Conservation (phyloP, 331 rosid species). For the Pyracantha coccinea region DNA sequence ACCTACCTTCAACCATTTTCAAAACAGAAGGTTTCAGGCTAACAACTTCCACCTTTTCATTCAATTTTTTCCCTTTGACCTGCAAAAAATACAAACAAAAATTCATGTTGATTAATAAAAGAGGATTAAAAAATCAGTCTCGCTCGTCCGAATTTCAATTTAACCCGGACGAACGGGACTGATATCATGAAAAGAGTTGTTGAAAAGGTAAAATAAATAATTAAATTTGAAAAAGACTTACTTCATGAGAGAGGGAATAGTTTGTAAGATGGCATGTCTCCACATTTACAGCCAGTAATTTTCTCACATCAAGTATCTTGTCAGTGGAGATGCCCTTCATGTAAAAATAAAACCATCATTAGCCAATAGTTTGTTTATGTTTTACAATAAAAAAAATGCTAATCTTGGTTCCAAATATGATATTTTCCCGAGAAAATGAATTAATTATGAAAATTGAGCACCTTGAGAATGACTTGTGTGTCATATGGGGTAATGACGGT, state of each 20-base stretch:
- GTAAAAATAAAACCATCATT: neutral
- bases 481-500: constrained; percentile 61
- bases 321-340: constrained; percentile 82
- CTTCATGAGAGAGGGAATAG: constrained; percentile 85
- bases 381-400: neutral
- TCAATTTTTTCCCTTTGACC: constrained; percentile 73
- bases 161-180: no score
- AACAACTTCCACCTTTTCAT: constrained; percentile 59
- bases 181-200: neutral
- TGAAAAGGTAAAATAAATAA: neutral
- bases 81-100: neutral
- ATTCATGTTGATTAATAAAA: neutral
- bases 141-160: no score
- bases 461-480: constrained; percentile 64
- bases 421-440: no score
- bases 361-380: neutral
- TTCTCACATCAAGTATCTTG: constrained; percentile 80
- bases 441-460: neutral
- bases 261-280: constrained; percentile 88
- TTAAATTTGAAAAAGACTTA: neutral
- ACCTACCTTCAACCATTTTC: constrained; percentile 95
- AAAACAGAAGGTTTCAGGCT: constrained; percentile 72
- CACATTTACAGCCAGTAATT: constrained; percentile 72
- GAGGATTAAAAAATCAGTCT: neutral
- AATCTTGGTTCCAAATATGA: no score